Evolutionary conservation across 192 early-diverging fungal genomes (phyloP), one percentile per base, ranked within the genome.

Genomic region (Cetraspora pellucida): DNA sequence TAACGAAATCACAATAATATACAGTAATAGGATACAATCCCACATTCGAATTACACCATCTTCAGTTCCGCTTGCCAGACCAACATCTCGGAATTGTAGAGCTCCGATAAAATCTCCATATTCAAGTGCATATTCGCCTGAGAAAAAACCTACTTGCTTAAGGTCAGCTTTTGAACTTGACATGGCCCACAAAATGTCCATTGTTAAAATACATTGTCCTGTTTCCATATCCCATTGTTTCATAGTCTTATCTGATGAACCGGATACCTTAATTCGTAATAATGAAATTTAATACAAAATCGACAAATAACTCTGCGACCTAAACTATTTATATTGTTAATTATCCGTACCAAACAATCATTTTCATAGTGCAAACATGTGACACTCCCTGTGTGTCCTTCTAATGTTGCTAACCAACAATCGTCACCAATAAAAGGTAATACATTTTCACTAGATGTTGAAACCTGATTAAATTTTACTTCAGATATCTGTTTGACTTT

Each of bases 21-120:
- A 71, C 8, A 6, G 77, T 11, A 44, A 9, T 47, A 31, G 79
- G 78, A 81, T 85, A 87, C 86, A 82, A 78, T 94, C 93, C 91
- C 93, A 94, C 86, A 94, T 88, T 65, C 93, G 82, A 52, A 94
- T 81, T 11, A 78, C 86, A 10, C 93, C 93, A 82, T 94, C 93
- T 14, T 85, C 81, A 4, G 91, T 91, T 9, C 93, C 93, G 37
- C 90, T 92, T 11, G 89, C 91, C 59, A 94, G 78, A 13, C 91
- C 91, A 81, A 83, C 90, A 59, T 90, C 84, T 81, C 87, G 91
- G 71, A 91, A 92, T 80, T 94, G 93, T 23, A 94, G 75, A 0
- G 88, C 90, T 0, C 91, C 91, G 23, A 93, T 80, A 81, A 89
- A 91, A 28, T 86, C 86, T 58, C 85, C 83, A 4, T 74, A 27